Evolutionary conservation across 2,329 filamentous ascomycete genomes (phyloP).

Genomic region (Fusarium hostae): DNA sequence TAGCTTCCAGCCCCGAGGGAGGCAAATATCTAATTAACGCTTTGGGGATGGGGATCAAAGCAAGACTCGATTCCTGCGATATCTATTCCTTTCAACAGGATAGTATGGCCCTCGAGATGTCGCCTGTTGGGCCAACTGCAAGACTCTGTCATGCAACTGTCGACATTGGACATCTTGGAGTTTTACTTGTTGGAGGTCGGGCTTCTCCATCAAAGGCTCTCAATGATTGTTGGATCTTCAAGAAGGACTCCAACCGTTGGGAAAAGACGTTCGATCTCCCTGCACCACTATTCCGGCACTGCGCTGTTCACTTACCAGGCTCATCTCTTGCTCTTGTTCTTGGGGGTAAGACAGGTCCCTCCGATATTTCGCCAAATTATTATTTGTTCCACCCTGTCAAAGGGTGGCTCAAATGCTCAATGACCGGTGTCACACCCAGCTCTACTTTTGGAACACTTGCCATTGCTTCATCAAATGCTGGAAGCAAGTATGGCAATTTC

Average conservation of each 20-base stretch:
- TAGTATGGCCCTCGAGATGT: slow-evolving; percentile 41
- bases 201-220: slow-evolving; percentile 77
- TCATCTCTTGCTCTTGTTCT: slow-evolving; percentile 67
- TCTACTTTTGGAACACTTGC: slow-evolving; percentile 59
- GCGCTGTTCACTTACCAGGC: slow-evolving; percentile 62
- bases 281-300: slow-evolving; percentile 79
- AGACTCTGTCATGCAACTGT: slow-evolving; percentile 84
- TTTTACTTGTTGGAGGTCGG: slow-evolving; percentile 80
- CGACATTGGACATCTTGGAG: slow-evolving; percentile 65
- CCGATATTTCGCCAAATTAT: slow-evolving; percentile 61
- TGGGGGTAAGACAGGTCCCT: slow-evolving; percentile 68
- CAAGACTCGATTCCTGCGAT: slow-evolving; percentile 62
- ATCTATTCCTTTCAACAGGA: slow-evolving; percentile 52
- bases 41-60: slow-evolving; percentile 58
- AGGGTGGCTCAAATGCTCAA: slow-evolving; percentile 60
- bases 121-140: slow-evolving; percentile 46
- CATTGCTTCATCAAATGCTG: slow-evolving; percentile 41
- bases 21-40: slow-evolving; percentile 57
- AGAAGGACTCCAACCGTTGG: slow-evolving; percentile 67
- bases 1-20: slow-evolving; percentile 52
- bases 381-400: slow-evolving; percentile 61
- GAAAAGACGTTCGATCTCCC: slow-evolving; percentile 72
- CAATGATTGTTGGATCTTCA: slow-evolving; percentile 80
- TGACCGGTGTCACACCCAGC: slow-evolving; percentile 50
- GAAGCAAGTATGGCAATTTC: slow-evolving; percentile 48